Evolutionary conservation across 306 rosid genomes (phyloP).

Genomic region (Vigna hirtella): DNA sequence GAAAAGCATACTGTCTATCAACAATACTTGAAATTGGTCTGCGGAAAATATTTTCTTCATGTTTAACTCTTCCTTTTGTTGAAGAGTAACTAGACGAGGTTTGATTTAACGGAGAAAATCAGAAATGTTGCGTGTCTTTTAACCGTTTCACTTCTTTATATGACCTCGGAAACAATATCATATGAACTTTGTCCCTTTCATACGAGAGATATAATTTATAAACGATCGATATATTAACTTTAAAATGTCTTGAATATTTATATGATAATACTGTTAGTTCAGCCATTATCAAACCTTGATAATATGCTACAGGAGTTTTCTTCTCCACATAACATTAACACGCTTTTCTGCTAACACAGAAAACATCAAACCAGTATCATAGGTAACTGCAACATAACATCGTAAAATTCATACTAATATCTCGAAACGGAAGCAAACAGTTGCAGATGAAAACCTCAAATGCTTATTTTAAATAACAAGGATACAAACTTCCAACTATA

Average conservation of each 20-base stretch:
- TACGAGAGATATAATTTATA: neutral
- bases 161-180: neutral
- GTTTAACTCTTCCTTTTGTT: too few relatives aligned
- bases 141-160: neutral
- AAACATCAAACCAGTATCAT: constrained; percentile 20
- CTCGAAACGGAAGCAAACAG: neutral
- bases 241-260: constrained; percentile 3
- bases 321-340: constrained; percentile 1
- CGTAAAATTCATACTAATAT: neutral
- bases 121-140: neutral
- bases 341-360: neutral
- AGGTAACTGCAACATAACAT: neutral
- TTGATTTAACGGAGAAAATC: neutral
- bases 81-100: neutral
- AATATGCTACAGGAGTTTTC: neutral
- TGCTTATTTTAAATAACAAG: neutral
- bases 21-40: too few relatives aligned
- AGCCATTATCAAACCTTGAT: neutral
- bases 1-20: neutral
- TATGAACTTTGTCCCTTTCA: neutral
- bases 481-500: neutral
- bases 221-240: neutral
- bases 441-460: neutral
- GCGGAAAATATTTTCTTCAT: too few relatives aligned
- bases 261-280: neutral